phyloP scores from a whole-genome alignment of 164 flowering plant species.

The Cinnamomum micranthum region DNA sequence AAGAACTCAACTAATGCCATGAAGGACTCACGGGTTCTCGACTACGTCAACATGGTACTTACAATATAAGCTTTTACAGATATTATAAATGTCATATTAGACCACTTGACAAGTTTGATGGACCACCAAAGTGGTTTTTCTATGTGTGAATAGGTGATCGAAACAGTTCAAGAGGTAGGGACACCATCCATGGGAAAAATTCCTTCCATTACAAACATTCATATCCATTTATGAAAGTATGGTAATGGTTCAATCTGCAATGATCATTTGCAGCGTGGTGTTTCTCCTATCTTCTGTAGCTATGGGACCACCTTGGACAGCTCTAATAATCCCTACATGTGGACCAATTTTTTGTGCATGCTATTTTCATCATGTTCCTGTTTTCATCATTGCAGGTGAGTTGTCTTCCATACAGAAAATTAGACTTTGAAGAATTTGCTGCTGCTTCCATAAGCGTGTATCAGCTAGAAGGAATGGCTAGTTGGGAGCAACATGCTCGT shows the following conservation, averaged over 20 bases:
- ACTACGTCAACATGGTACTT: conserved; percentile 64
- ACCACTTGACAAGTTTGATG: too few species aligned
- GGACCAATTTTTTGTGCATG: neutral
- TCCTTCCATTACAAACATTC: neutral
- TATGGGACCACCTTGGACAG: neutral
- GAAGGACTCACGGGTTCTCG: conserved; percentile 82
- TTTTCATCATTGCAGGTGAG: conserved; percentile 47
- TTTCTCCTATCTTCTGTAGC: too few species aligned
- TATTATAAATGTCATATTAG: neutral
- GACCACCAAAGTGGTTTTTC: neutral
- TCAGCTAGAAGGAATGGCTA: conserved; percentile 81
- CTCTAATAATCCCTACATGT: neutral
- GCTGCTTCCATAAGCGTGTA: conserved; percentile 86
- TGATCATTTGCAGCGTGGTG: neutral
- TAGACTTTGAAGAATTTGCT: conserved; percentile 93
- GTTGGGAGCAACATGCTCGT: conserved; percentile 96
- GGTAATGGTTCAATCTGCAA: neutral
- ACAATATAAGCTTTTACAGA: neutral
- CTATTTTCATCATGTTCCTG: neutral
- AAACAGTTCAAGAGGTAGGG: too few species aligned
- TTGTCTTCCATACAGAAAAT: conserved; percentile 69
- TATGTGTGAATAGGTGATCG: neutral
- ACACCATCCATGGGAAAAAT: too few species aligned
- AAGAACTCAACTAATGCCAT: conserved; percentile 74
- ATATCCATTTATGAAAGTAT: neutral